A percentile compares a stretch with the other conserved stretches of the same genome.
phyloP scores from a whole-genome alignment of 2,329 filamentous ascomycete species.

The Aspergillus pseudoterreus region DNA sequence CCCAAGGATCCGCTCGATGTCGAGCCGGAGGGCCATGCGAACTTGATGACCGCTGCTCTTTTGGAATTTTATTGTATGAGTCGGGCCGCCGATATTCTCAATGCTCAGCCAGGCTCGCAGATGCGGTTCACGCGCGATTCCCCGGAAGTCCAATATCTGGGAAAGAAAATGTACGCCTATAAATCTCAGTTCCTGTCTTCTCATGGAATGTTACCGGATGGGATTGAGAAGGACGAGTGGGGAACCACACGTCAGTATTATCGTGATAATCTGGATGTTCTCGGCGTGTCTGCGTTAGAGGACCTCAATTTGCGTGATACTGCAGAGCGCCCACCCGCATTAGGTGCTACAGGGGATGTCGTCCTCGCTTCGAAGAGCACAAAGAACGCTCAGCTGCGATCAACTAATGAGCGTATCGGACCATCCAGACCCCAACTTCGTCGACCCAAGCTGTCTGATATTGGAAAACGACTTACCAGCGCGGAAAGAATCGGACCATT shows the following conservation, averaged over 20 bases:
- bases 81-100: slow-evolving; percentile 44
- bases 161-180: slow-evolving; percentile 38
- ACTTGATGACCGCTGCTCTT: slow-evolving; percentile 42
- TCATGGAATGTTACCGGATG: slow-evolving; percentile 38
- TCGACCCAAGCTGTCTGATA: slow-evolving; percentile 12
- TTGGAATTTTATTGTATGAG: slow-evolving; percentile 44
- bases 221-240: slow-evolving; percentile 37
- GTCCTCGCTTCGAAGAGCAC: slow-evolving; percentile 19
- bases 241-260: slow-evolving; percentile 37
- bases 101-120: slow-evolving; percentile 33
- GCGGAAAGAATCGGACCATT: slow-evolving; percentile 15
- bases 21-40: slow-evolving; percentile 35
- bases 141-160: slow-evolving; percentile 41
- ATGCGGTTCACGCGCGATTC: slow-evolving; percentile 38
- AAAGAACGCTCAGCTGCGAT: slow-evolving; percentile 13
- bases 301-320: slow-evolving; percentile 26
- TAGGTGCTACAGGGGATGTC: slow-evolving; percentile 19
- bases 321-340: slow-evolving; percentile 14
- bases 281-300: slow-evolving; percentile 37
- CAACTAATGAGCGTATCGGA: slow-evolving; percentile 12
- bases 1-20: slow-evolving; percentile 24
- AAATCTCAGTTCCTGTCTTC: slow-evolving; percentile 42
- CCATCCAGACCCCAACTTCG: slow-evolving; percentile 8
- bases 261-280: slow-evolving; percentile 40
- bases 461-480: slow-evolving; percentile 17